Percentiles rank a stretch among this genome's conserved stretches.
Conservation (phyloP, 176 grass and related monocot genomes). For the Ensete ventricosum region DNA sequence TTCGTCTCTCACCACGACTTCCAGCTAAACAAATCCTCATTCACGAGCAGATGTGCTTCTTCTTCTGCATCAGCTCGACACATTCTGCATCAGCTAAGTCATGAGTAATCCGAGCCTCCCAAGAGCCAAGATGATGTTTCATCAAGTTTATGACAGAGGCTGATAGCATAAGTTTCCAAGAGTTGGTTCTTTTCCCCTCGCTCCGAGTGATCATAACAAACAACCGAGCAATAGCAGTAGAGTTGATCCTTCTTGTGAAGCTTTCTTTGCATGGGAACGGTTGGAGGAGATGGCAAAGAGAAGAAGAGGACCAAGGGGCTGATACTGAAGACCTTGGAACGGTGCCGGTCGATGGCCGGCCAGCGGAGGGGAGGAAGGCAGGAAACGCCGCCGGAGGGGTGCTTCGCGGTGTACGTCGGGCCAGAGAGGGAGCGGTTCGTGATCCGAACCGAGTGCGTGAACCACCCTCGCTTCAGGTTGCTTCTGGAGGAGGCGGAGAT, state of each 20-base stretch:
- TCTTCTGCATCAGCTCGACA: too few relatives aligned
- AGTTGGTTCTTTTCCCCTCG: conserved; percentile 23
- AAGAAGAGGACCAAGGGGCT: conserved; percentile 36
- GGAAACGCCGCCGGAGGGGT: conserved; percentile 13
- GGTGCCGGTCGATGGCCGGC: conserved; percentile 27
- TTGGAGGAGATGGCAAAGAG: background rate
- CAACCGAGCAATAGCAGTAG: too few relatives aligned
- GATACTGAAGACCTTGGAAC: conserved; percentile 41
- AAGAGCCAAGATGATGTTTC: conserved; percentile 4
- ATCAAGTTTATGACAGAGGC: conserved; percentile 13
- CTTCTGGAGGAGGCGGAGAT: conserved; percentile 50
- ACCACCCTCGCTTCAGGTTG: conserved; percentile 42
- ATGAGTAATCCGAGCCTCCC: conserved; percentile 2
- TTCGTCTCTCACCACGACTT: too few relatives aligned
- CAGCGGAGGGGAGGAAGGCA: background rate
- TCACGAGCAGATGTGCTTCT: too few relatives aligned
- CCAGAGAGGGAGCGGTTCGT: conserved; percentile 31
- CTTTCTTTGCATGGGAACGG: background rate
- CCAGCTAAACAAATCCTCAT: too few relatives aligned
- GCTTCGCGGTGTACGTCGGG: conserved; percentile 44
- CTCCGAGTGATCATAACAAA: conserved; percentile 1
- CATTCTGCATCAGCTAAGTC: background rate
- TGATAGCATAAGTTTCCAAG: background rate
- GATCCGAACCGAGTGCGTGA: conserved; percentile 38
- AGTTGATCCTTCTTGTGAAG: background rate